Base-by-base conservation (phyloP, 345 rosid genomes). In the Syzygium oleosum region DNA sequence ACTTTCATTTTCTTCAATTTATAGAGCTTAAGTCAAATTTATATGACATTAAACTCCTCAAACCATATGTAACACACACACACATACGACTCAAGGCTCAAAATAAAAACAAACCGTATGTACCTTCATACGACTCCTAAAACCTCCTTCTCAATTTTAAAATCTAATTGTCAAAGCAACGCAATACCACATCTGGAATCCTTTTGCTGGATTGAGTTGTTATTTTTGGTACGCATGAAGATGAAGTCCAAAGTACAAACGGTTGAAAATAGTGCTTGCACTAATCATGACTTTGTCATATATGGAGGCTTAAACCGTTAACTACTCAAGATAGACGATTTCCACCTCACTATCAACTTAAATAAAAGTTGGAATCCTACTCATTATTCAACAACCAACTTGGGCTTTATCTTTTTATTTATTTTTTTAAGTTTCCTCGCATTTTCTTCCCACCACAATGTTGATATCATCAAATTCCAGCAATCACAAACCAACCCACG, bases 291-390 rank as follows among this genome's bases (percentile, higher is more conserved):
- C 21, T 73, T 73, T 38, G 80, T 73, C 49, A 73, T 34, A 9
- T 21, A 73, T 41, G 46, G 80, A 73, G 49, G 80, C 86, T 5
- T 51, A 29, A 52, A 84, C 59, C 2, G 17, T 73, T 73, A 19
- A 19, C 49, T 31, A 53, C 9, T 77, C 23, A 52, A 85, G 52
- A 80, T 86, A 63, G 87, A 90, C 89, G 94, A 92, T 86, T 84
- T 94, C 95, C 90, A 87, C 92, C 90, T 92, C 94, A 93, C 86
- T 89, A 79, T 90, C 92, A 93, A 92, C 93, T 92, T 89, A 83
- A 88, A 84, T 65, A 90, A 92, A 92, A 34, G 93, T 91, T 94
- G 97, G 92, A 90, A 87, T 95, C 94, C 98, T 91, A 90, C 96
- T 94, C 97, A 95, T 90, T 87, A 53, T 89, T 90, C 95, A 93